Conservation (phyloP, 2,329 filamentous ascomycete species). For the Fusarium nurragi region DNA sequence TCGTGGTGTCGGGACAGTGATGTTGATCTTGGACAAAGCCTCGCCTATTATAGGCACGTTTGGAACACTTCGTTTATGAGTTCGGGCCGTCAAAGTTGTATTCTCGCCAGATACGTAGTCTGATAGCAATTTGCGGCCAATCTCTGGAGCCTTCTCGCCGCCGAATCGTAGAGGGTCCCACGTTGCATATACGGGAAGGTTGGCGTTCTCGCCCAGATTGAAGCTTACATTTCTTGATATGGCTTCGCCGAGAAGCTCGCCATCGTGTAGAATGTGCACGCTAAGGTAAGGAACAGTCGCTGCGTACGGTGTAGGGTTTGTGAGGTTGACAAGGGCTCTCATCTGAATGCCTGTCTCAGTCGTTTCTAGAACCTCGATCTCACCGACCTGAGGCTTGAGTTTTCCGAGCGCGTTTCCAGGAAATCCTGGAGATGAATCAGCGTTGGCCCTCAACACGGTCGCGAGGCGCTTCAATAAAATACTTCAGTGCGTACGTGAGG, state of each 20-base stretch:
- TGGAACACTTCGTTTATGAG: conserved; percentile 78
- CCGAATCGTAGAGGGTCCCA: conserved; percentile 76
- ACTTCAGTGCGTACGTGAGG: conserved; percentile 43
- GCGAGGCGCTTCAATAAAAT: conserved; percentile 45
- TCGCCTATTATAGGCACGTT: conserved; percentile 75
- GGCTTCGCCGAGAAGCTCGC: conserved; percentile 78
- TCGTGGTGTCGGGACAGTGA: conserved; percentile 77
- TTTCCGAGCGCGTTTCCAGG: conserved; percentile 61
- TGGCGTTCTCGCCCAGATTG: conserved; percentile 74
- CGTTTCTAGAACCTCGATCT: conserved; percentile 77
- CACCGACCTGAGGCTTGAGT: conserved; percentile 71
- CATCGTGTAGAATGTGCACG: conserved; percentile 78
- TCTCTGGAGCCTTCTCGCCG: conserved; percentile 66
- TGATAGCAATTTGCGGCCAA: conserved; percentile 79
- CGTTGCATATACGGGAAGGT: conserved; percentile 71
- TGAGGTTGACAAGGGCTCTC: conserved; percentile 79
- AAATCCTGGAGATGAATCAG: conserved; percentile 63
- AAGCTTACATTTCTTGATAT: conserved; percentile 72
- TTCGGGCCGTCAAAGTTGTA: conserved; percentile 77
- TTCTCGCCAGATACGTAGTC: conserved; percentile 90
- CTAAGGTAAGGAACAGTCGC: conserved; percentile 83
- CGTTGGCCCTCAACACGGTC: conserved; percentile 24
- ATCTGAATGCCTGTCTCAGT: conserved; percentile 76
- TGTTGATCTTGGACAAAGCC: conserved; percentile 74
- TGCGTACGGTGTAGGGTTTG: conserved; percentile 89